A percentile compares a stretch with the other conserved stretches of the same genome.
phyloP scores from a whole-genome alignment of 352 stramenopile genomes.

The Phytophthora capsici region DNA sequence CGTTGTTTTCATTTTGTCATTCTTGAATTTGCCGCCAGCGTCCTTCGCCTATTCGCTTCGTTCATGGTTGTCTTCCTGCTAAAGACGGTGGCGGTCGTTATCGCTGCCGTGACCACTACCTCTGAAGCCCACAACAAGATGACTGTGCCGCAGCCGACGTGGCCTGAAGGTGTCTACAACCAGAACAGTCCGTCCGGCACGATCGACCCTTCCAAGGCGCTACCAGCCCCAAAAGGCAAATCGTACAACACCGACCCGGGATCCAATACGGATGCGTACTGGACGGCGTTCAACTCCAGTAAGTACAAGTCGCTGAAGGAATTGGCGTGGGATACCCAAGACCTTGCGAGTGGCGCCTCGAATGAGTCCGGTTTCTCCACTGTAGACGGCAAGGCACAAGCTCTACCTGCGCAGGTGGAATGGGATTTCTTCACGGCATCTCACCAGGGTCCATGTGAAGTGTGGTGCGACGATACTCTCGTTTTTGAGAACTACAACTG shows the following conservation, averaged over 20 bases:
- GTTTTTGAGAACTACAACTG: conserved; percentile 63
- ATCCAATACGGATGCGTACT: conserved; percentile 33
- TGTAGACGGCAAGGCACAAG: conserved; percentile 25
- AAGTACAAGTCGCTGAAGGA: conserved; percentile 39
- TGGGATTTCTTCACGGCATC: conserved; percentile 47
- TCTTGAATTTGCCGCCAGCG: not conserved
- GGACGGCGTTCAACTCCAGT: conserved; percentile 35
- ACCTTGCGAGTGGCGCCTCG: conserved; percentile 20
- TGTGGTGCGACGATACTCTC: conserved; percentile 58
- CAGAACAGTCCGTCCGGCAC: conserved; percentile 38
- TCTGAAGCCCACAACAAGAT: conserved; percentile 35
- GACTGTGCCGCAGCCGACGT: conserved; percentile 38
- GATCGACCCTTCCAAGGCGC: conserved; percentile 35
- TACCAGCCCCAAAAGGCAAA: conserved; percentile 38
- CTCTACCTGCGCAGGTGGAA: conserved; percentile 41
- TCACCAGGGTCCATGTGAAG: conserved; percentile 57
- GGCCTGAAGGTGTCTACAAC: conserved; percentile 29
- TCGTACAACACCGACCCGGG: conserved; percentile 38
- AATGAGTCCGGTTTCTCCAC: conserved; percentile 26
- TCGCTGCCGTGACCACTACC: not conserved
- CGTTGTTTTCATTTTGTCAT: not conserved
- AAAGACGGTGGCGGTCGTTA: not conserved
- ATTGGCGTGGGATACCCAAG: conserved; percentile 27
- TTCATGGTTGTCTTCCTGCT: not conserved
- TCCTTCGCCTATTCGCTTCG: not conserved